Evolutionary conservation across 768 basidiomycete genomes (phyloP).

Genomic region (Tricholoma sp.): DNA sequence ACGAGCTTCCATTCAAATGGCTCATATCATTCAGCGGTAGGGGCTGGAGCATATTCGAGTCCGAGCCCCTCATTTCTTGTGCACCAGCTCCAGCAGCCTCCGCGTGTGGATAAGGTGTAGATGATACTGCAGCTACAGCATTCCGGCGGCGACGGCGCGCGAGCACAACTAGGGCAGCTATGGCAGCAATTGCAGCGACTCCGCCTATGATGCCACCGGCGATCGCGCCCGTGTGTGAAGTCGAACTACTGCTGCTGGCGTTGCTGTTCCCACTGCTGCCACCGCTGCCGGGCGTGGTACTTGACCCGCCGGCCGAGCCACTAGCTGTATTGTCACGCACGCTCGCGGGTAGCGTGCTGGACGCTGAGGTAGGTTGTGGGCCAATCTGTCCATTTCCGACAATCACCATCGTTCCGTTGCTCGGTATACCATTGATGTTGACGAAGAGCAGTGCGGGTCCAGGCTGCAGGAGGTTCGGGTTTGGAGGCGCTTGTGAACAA

Average conservation of each 20-base stretch:
- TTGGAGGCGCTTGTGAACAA: constrained; percentile 78
- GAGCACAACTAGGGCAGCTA: constrained; percentile 47
- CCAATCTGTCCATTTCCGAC: constrained; percentile 66
- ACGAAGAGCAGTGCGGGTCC: constrained; percentile 73
- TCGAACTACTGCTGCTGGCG: constrained; percentile 9
- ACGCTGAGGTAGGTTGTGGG: constrained; percentile 41
- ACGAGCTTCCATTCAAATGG: constrained; percentile 54
- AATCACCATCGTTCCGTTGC: constrained; percentile 59
- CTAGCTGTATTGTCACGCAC: constrained; percentile 37
- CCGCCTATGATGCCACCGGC: constrained; percentile 49
- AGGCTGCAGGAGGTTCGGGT: constrained; percentile 81
- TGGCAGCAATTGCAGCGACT: constrained; percentile 44
- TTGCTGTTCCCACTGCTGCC: constrained; percentile 1
- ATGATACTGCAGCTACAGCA: constrained; percentile 18
- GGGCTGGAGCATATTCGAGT: constrained; percentile 69
- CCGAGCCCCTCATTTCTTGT: constrained; percentile 41
- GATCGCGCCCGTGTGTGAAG: constrained; percentile 37
- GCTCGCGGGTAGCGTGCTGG: constrained; percentile 45
- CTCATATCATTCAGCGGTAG: constrained; percentile 62
- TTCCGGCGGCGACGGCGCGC: constrained; percentile 46
- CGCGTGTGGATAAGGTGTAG: constrained; percentile 21
- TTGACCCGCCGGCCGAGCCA: constrained; percentile 27
- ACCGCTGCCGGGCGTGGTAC: constrained; percentile 2
- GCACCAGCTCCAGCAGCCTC: constrained; percentile 17
- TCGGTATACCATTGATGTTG: constrained; percentile 70